These are phyloP conservation scores for Globisporangium abappressorium DNA, from an alignment of 352 stramenopile species.

Conservation along the genomic window DNA sequence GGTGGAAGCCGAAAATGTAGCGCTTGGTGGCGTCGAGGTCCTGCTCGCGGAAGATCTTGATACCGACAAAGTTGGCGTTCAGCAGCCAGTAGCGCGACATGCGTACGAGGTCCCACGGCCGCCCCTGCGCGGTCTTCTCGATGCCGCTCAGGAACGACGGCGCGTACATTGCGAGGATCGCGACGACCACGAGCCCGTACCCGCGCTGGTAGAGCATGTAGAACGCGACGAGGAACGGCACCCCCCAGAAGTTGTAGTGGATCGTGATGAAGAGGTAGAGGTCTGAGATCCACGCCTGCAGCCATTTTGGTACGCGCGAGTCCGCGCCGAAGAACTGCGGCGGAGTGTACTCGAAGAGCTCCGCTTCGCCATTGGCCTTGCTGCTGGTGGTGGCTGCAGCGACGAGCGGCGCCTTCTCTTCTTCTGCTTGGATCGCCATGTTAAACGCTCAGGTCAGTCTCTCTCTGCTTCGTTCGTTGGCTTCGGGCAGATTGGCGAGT, in stretches of 20 bases:
- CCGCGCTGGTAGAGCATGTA: constrained; percentile 36
- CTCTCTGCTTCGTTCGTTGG: not conserved
- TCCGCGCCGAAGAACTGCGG: constrained; percentile 28
- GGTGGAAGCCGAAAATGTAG: constrained; percentile 54
- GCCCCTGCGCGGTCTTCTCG: constrained; percentile 35
- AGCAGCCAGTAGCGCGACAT: constrained; percentile 33
- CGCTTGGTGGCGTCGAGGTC: constrained; percentile 23
- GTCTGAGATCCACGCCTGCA: constrained; percentile 28
- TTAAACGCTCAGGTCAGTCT: not conserved
- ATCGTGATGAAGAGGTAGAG: constrained; percentile 36
- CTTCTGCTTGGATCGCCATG: constrained; percentile 5
- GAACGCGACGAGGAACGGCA: constrained; percentile 30
- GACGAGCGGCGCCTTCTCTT: constrained; percentile 4
- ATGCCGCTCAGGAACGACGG: constrained; percentile 40
- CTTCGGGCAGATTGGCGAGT: not conserved
- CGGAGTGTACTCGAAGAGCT: constrained; percentile 28
- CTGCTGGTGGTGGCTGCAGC: not conserved
- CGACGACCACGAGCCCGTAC: constrained; percentile 29
- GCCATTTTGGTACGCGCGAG: constrained; percentile 26
- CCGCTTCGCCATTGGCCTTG: not conserved
- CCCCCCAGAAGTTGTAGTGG: constrained; percentile 47
- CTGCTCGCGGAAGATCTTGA: constrained; percentile 39
- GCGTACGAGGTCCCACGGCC: constrained; percentile 36
- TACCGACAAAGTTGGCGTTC: constrained; percentile 30
- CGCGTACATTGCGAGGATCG: constrained; percentile 41